Evolutionary conservation across 768 basidiomycete species (phyloP), one percentile per base, ranked within the genome.

Genomic region (Pholiota molesta): DNA sequence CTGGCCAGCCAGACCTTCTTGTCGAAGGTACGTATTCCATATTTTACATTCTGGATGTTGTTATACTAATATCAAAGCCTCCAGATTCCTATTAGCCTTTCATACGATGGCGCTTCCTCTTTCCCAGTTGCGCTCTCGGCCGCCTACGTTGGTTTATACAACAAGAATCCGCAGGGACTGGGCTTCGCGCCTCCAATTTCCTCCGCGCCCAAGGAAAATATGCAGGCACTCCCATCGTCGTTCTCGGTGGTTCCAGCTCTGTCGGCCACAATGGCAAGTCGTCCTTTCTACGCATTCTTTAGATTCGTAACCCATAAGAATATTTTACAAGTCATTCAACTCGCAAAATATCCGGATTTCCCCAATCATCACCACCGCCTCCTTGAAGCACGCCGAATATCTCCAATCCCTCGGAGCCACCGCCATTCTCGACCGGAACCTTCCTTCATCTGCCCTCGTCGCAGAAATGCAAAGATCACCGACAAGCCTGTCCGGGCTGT

Each of bases 121-220:
- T 66, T 86, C 16, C 83, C 85, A 11, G 69, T 82, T 1, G 83
- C 75, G 2, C 66, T 86, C 26, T 75, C 77, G 2, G 80, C 83
- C 13, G 81, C 83, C 19, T 80, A 79, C 35, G 69, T 79, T 17
- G 85, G 82, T 5, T 63, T 87, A 19, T 86, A 82, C 70, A 76
- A 69, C 21, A 68, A 62, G 57, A 69, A 49, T 10, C 73, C 77
- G 0, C 70, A 77, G 61, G 82, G 82, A 51, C 70, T 77, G 3
- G 79, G 76, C 51, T 73, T 85, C 59, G 65, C 71, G 56, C 61
- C 78, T 11, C 79, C 81, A 0, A 74, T 61, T 9, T 58, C 75
- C 31, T 66, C 72, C n/a, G 76, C 73, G 63, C 66, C 9, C 54
- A 45, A n/a, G 78, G 75, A 40, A 79, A 76, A 52, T 83, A 83